Evolutionary conservation across 2,329 filamentous ascomycete genomes (phyloP).

Genomic region (Talaromyces funiculosus): DNA sequence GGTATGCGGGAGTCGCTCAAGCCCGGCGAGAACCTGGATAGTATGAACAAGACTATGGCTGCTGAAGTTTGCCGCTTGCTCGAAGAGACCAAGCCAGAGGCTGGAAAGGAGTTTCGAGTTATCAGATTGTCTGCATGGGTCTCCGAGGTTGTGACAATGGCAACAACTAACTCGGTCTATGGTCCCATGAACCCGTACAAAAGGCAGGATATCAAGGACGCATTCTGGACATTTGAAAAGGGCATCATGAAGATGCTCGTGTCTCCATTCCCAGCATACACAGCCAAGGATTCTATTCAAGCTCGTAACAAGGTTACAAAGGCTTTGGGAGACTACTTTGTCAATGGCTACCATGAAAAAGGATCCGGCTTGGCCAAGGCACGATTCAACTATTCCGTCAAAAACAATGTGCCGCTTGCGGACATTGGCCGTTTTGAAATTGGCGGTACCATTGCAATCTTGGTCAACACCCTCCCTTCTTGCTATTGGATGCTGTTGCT

Average conservation of each 20-base stretch:
- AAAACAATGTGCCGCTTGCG: background rate
- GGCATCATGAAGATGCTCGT: background rate
- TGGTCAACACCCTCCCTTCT: conserved; percentile 4
- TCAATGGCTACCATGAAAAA: background rate
- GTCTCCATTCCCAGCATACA: background rate
- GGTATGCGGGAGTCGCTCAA: background rate
- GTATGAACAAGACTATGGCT: background rate
- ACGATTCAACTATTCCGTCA: background rate
- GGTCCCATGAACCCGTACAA: background rate
- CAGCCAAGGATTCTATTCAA: background rate
- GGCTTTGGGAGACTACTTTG: background rate
- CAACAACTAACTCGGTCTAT: background rate
- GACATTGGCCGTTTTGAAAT: conserved; percentile 2
- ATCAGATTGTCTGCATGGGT: background rate
- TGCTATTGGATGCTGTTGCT: conserved; percentile 1
- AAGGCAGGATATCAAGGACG: background rate
- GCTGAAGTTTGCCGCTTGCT: background rate
- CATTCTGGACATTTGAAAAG: background rate
- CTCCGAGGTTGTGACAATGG: background rate
- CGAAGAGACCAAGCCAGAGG: background rate
- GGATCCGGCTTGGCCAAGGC: background rate
- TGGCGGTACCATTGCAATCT: background rate
- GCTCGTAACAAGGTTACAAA: background rate
- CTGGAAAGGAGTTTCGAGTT: background rate
- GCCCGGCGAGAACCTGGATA: background rate